phyloP scores from a whole-genome alignment of 2,329 filamentous ascomycete species.

The Pleoardoris graminearum region DNA sequence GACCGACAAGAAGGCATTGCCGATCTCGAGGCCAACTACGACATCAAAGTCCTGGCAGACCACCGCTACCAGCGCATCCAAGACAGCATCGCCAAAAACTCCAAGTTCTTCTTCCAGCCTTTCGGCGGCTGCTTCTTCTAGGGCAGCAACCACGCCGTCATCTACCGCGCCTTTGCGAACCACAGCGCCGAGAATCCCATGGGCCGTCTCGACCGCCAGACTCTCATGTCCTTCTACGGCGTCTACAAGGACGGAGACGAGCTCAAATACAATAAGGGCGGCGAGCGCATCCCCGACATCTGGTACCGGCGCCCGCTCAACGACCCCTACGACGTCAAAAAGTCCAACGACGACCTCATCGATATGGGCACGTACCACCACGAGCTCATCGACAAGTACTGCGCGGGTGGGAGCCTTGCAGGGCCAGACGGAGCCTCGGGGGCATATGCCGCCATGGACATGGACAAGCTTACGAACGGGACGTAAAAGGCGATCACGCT shows the following conservation, averaged over 20 bases:
- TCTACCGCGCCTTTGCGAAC: conserved; percentile 10
- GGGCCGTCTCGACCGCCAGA: conserved; percentile 11
- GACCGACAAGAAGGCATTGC: background rate
- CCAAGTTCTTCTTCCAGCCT: conserved; percentile 14
- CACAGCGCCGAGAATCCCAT: conserved; percentile 12
- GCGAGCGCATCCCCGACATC: conserved; percentile 50
- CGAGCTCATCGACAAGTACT: conserved; percentile 11
- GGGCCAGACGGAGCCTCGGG: background rate
- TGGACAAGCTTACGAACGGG: conserved; percentile 30
- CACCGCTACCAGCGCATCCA: conserved; percentile 11
- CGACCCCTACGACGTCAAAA: conserved; percentile 15
- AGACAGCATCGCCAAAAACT: conserved; percentile 11
- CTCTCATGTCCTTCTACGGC: conserved; percentile 15
- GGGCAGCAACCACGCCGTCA: conserved; percentile 8
- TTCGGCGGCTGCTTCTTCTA: conserved; percentile 11
- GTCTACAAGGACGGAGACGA: background rate
- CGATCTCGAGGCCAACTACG: background rate
- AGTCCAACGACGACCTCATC: conserved; percentile 17
- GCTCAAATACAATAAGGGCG: conserved; percentile 36
- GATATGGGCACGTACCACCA: conserved; percentile 11
- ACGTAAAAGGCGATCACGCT: conserved; percentile 25
- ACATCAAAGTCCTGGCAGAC: conserved; percentile 10
- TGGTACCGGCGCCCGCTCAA: conserved; percentile 33
- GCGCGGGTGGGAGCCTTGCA: conserved; percentile 13
- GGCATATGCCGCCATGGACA: conserved; percentile 17